A percentile compares a stretch with the other conserved stretches of the same genome.
phyloP scores from a whole-genome alignment of 805 yeast species.

The Schwanniomyces pseudopolymorphus region DNA sequence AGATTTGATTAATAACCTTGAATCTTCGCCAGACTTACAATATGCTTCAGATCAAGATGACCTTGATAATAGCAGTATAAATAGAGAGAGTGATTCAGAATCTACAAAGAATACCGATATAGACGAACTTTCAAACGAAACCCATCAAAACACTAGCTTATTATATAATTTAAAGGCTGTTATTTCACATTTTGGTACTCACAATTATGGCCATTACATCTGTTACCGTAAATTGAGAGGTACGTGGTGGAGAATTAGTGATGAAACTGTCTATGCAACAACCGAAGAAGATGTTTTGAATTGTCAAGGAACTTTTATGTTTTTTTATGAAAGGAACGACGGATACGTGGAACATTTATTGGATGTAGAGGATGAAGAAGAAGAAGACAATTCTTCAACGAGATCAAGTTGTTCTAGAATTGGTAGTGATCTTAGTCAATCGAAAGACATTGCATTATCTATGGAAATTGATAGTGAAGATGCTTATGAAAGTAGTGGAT shows the following conservation, averaged over 20 bases:
- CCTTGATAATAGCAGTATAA: slow-evolving; percentile 4
- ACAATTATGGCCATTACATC: slow-evolving; percentile 96
- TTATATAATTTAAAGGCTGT: slow-evolving; percentile 78
- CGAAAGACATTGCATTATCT: neutral
- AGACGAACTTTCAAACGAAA: slow-evolving; percentile 1
- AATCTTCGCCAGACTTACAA: slow-evolving; percentile 4
- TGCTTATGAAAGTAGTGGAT: slow-evolving; percentile 14
- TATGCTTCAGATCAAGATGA: slow-evolving; percentile 8
- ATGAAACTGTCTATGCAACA: slow-evolving; percentile 80
- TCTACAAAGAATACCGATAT: slow-evolving; percentile 7
- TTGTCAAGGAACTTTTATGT: slow-evolving; percentile 88
- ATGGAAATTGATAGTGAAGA: slow-evolving; percentile 1
- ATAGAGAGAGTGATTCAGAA: slow-evolving; percentile 7
- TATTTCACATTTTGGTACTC: slow-evolving; percentile 92
- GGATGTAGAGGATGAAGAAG: slow-evolving; percentile 11
- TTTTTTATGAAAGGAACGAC: slow-evolving; percentile 69
- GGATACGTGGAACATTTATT: slow-evolving; percentile 23
- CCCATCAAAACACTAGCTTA: slow-evolving; percentile 39
- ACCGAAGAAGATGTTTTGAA: slow-evolving; percentile 76
- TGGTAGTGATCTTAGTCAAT: neutral
- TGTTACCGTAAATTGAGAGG: slow-evolving; percentile 81
- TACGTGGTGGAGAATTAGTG: slow-evolving; percentile 94
- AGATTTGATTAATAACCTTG: neutral
- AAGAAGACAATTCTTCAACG: neutral
- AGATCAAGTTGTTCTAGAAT: neutral